These are phyloP conservation scores for Taiozyma sp. DNA, from an alignment of 1,139 yeast genomes.

Conservation along the genomic window DNA sequence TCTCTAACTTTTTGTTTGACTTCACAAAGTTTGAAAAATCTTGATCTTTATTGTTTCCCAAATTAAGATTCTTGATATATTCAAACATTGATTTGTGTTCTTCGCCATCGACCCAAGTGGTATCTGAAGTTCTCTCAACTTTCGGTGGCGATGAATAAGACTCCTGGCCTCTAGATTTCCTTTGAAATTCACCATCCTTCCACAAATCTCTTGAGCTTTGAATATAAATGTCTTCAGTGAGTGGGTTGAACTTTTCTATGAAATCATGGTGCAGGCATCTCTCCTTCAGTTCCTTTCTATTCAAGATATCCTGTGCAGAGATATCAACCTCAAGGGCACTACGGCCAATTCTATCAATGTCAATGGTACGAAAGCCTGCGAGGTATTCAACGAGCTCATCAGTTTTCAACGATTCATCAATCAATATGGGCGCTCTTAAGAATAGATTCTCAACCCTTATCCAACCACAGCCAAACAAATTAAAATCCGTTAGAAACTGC, in stretches of 20 bases:
- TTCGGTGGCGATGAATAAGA: constrained; percentile 24
- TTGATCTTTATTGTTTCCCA: constrained; percentile 4
- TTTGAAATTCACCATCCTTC: constrained; percentile 55
- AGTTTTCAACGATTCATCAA: constrained; percentile 24
- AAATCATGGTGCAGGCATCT: constrained; percentile 49
- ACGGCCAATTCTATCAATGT: constrained; percentile 45
- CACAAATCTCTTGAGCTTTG: constrained; percentile 59
- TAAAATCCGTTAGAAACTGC: constrained; percentile 81
- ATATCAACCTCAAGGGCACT: constrained; percentile 69
- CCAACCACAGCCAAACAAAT: constrained; percentile 84
- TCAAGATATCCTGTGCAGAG: constrained; percentile 51
- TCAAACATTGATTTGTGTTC: constrained; percentile 32
- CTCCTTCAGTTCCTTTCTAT: constrained; percentile 42
- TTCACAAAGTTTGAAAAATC: constrained; percentile 13
- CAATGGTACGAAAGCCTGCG: constrained; percentile 16
- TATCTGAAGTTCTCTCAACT: constrained; percentile 5
- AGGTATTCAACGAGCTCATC: constrained; percentile 26
- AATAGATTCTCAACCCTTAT: constrained; percentile 34
- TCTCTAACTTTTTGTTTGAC: constrained; percentile 12
- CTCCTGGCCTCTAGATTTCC: constrained; percentile 37
- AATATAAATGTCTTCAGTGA: constrained; percentile 34
- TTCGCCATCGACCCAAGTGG: constrained; percentile 37
- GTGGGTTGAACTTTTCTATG: constrained; percentile 28
- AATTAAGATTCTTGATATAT: constrained; percentile 22
- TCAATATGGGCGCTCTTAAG: constrained; percentile 32